A percentile compares a stretch with the other conserved stretches of the same genome.
These are phyloP conservation scores for Adansonia grandidieri DNA, from an alignment of 441 rosid species.

Conservation along the genomic window DNA sequence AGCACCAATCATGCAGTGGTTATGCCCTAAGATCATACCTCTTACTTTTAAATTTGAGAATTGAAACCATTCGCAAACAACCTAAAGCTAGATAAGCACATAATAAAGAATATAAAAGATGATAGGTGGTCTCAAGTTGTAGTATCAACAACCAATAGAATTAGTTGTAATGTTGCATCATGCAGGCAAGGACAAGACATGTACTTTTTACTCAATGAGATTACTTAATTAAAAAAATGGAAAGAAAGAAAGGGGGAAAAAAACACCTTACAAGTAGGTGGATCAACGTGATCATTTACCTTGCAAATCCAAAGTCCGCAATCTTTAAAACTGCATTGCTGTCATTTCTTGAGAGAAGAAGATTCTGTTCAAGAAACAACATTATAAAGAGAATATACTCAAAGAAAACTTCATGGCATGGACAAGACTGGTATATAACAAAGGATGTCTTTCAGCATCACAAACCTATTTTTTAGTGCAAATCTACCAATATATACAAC, in stretches of 20 bases:
- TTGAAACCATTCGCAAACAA: neutral
- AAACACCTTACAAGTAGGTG: slow-evolving; percentile 12
- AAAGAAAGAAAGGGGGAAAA: neutral
- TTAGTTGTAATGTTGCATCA: neutral
- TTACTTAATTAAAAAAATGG: too few species aligned
- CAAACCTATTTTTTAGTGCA: slow-evolving; percentile 16
- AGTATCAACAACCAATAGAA: neutral
- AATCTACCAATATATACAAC: neutral
- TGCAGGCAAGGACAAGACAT: neutral
- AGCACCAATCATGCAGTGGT: neutral
- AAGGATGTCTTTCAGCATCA: slow-evolving; percentile 6
- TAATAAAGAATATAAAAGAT: neutral
- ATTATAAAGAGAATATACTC: slow-evolving; percentile 32
- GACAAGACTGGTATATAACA: slow-evolving; percentile 21
- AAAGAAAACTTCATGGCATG: slow-evolving; percentile 19
- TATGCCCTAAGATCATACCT: neutral
- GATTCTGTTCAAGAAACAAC: slow-evolving; percentile 69
- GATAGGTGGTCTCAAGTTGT: neutral
- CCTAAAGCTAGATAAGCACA: neutral
- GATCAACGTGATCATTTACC: slow-evolving; percentile 51
- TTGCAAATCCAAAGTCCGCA: slow-evolving; percentile 99
- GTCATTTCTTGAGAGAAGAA: slow-evolving; percentile 77
- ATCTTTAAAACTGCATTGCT: slow-evolving; percentile 75
- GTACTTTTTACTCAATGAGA: neutral
- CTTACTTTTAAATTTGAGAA: neutral